Percentiles rank a stretch among this genome's conserved stretches.
Evolutionary conservation across 345 rosid genomes (phyloP).

Genomic region (Physaria fendleri): DNA sequence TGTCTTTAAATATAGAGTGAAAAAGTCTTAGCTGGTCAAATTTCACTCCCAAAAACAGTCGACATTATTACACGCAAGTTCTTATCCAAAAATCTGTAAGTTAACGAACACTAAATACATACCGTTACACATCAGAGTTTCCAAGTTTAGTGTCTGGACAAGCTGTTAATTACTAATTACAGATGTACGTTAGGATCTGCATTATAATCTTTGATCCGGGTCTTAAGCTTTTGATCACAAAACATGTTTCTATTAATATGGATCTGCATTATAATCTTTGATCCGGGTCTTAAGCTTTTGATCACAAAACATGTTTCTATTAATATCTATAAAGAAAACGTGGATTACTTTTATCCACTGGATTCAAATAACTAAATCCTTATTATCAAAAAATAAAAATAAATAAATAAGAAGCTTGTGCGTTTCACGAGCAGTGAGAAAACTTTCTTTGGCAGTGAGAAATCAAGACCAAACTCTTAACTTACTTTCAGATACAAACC

Average conservation of each 20-base stretch:
- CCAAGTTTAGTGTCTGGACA: neutral
- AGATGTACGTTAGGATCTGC: neutral
- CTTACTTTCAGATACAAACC: constrained; percentile 15
- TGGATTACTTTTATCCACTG: constrained; percentile 20
- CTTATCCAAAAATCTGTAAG: constrained; percentile 13
- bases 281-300: constrained; percentile 15
- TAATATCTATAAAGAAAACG: neutral
- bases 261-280: constrained; percentile 8
- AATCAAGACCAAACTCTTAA: constrained; percentile 16
- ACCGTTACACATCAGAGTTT: neutral
- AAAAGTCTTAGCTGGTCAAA: neutral
- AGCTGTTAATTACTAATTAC: constrained; percentile 4
- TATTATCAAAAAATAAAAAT: no score
- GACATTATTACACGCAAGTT: neutral
- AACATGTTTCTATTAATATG: neutral
- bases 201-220: constrained; percentile 17
- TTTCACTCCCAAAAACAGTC: neutral
- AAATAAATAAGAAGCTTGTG: no score
- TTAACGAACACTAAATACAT: neutral
- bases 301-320: constrained; percentile 2
- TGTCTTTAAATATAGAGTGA: neutral
- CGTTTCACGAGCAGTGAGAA: constrained; percentile 16
- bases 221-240: neutral
- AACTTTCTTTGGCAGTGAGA: constrained; percentile 21
- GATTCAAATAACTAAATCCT: constrained; percentile 17